Evolutionary conservation across 106 monocot genomes (phyloP).

Genomic region (Dendrobium officinale): DNA sequence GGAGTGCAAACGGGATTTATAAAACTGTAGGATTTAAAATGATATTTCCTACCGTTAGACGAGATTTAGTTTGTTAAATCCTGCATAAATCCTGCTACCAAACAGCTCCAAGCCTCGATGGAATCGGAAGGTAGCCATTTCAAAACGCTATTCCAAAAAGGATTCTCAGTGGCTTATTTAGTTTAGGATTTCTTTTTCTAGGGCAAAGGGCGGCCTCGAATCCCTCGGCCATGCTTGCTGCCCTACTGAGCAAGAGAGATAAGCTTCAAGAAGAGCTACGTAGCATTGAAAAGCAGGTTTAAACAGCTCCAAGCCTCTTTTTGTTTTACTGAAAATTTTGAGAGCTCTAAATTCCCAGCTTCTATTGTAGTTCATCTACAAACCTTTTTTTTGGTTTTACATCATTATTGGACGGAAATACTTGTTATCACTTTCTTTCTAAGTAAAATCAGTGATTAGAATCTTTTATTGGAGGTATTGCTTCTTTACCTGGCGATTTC

Average conservation of each 20-base stretch:
- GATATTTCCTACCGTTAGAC: no score
- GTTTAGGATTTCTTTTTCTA: conserved; percentile 8
- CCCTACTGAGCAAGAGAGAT: conserved; percentile 55
- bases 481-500: neutral
- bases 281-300: conserved; percentile 12
- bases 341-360: neutral
- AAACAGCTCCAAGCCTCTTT: neutral
- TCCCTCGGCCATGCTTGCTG: conserved; percentile 53
- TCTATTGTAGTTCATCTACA: neutral
- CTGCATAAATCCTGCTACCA: no score
- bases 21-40: no score
- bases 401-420: neutral
- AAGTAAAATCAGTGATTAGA: neutral
- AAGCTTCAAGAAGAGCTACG: conserved; percentile 73
- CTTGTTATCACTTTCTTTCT: neutral
- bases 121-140: conserved; percentile 17
- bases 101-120: neutral
- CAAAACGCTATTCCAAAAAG: conserved; percentile 2
- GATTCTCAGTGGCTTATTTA: neutral
- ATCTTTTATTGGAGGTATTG: no score
- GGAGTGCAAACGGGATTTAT: no score
- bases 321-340: neutral
- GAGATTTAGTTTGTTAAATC: no score
- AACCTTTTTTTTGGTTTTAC: neutral
- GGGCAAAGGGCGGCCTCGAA: conserved; percentile 43